Evolutionary conservation across 345 rosid species (phyloP), one percentile per base, ranked within the genome.

Genomic region (Gossypioides kirkii): DNA sequence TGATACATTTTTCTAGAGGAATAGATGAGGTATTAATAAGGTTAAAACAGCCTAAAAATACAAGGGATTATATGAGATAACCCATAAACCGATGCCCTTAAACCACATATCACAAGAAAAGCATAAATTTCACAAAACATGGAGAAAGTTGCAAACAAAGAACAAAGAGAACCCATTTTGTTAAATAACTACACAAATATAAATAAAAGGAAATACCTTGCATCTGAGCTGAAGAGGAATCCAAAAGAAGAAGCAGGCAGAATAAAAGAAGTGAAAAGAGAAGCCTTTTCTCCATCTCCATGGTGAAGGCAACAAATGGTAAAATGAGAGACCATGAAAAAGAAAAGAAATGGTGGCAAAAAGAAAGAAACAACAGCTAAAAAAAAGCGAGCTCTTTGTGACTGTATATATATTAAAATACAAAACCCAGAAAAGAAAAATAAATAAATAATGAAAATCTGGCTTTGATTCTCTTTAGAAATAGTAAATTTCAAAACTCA

Each of bases 161-260:
- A 60, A 72, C 61, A 49, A 63, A 73, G 38, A 25, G 14, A 41
- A 8, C 45, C 32, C 56, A 16, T 4, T 69, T 69, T 70, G 42
- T 4, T 18, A 9, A 32, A 70, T 71, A 45, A 62, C 55, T 43
- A 73, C 18, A 38, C 10, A 14, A 7, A 4, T 60, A 47, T 13
- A 75, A 32, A 74, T 22, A 62, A 65, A 13, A 20, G 72, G 6
- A 4, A 69, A 52, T 59, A 91, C 97, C 93, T 82, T 84, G 87
- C 81, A 78, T 78, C 78, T 92, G 98, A 50, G 94, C 89, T 23
- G 86, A 79, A 58, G 80, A 84, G 71, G 74, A 75, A 66, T 72
- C 70, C 69, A 83, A 74, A 74, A 85, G 83, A 74, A 74, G 78
- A 81, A 85, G 76, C 52, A 77, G 68, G 53, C 69, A 72, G 73